These are phyloP conservation scores for Niebla homalea DNA, from an alignment of 495 filamentous ascomycete genomes.

Conservation along the genomic window DNA sequence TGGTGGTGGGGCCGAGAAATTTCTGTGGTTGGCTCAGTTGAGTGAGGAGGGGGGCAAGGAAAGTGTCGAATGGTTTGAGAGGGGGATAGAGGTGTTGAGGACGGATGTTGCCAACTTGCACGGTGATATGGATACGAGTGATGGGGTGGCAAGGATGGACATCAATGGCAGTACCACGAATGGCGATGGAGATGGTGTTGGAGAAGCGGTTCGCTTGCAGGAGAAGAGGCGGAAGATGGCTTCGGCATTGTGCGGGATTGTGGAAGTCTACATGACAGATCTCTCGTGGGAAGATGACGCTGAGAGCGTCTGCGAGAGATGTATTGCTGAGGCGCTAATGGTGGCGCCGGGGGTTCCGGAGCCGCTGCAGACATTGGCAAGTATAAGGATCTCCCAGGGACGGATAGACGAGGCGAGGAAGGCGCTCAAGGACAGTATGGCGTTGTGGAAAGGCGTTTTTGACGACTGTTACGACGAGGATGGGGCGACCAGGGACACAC, in stretches of 20 bases:
- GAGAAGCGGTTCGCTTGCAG: conserved; percentile 25
- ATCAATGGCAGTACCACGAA: too few species aligned
- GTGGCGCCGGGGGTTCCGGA: conserved; percentile 63
- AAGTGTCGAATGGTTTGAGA: conserved; percentile 80
- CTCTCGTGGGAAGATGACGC: conserved; percentile 83
- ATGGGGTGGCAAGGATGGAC: too few species aligned
- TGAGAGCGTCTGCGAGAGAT: conserved; percentile 66
- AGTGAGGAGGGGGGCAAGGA: conserved; percentile 72
- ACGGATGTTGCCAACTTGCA: conserved; percentile 46
- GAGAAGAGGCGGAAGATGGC: conserved; percentile 71
- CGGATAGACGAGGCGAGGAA: conserved; percentile 62
- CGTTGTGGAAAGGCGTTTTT: conserved; percentile 52
- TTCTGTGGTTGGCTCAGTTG: conserved; percentile 89
- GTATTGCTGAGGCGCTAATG: conserved; percentile 75
- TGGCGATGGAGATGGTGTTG: conserved; percentile 18
- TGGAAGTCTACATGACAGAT: conserved; percentile 98
- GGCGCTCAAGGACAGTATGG: conserved; percentile 62
- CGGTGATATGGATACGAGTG: conserved; percentile 10
- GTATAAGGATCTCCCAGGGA: conserved; percentile 78
- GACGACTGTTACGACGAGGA: conserved; percentile 20
- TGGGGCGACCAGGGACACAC: conserved; percentile 2
- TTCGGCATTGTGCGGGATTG: conserved; percentile 74
- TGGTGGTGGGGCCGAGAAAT: conserved; percentile 84
- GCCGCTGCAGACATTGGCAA: conserved; percentile 85
- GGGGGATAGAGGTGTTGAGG: conserved; percentile 57